A percentile compares a stretch with the other conserved stretches of the same genome.
Evolutionary conservation across 306 rosid species (phyloP).

Genomic region (Pyrus pyrifolia): DNA sequence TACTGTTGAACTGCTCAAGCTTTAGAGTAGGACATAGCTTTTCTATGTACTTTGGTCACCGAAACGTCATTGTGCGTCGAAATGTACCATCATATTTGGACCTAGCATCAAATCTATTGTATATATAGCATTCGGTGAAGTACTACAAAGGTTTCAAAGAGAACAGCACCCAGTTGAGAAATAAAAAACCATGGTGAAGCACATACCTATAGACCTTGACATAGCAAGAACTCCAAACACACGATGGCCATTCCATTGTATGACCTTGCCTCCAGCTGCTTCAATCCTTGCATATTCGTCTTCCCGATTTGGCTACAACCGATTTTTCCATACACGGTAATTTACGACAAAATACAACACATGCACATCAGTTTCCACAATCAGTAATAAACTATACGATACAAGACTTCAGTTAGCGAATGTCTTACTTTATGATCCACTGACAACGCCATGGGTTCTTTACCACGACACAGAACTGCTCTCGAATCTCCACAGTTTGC

Average conservation of each 20-base stretch:
- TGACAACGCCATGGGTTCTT: conserved; percentile 78
- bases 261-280: conserved; percentile 92
- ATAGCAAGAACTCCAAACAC: conserved; percentile 90
- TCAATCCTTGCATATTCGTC: conserved; percentile 87
- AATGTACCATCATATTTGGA: not conserved
- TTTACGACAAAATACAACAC: not conserved
- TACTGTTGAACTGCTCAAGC: not conserved
- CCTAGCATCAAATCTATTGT: not conserved
- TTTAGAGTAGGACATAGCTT: not conserved
- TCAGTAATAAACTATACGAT: conserved; percentile 3
- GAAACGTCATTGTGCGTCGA: not conserved
- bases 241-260: conserved; percentile 89
- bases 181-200: conserved; percentile 1
- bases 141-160: not conserved
- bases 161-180: not conserved
- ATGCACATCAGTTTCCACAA: conserved; percentile 22
- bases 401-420: conserved; percentile 8
- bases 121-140: not conserved
- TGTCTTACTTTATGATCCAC: conserved; percentile 75
- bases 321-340: conserved; percentile 5
- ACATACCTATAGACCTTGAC: conserved; percentile 90
- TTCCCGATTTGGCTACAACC: conserved; percentile 71
- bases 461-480: conserved; percentile 86
- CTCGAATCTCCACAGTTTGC: conserved; percentile 91
- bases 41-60: not conserved